Conservation (phyloP, 768 basidiomycete species). For the Heimioporus sp. region DNA sequence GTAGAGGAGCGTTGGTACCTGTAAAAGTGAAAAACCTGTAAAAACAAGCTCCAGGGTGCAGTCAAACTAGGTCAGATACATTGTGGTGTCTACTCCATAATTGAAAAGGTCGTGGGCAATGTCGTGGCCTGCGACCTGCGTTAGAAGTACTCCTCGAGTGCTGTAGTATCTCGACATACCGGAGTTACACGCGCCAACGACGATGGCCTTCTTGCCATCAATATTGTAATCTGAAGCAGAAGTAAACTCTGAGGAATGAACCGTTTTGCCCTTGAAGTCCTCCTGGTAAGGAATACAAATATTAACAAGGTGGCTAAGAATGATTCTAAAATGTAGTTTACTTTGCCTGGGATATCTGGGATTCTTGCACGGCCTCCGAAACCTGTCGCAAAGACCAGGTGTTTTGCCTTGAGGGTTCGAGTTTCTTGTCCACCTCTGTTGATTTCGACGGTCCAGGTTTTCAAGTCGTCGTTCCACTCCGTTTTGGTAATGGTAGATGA, state of each 20-base stretch:
- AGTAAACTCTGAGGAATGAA: constrained; percentile 56
- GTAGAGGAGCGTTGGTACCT: constrained; percentile 29
- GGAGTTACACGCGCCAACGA: constrained; percentile 68
- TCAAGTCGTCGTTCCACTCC: constrained; percentile 35
- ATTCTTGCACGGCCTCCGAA: constrained; percentile 43
- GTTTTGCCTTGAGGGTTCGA: constrained; percentile 41
- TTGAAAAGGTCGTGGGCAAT: constrained; percentile 36
- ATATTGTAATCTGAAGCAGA: constrained; percentile 40
- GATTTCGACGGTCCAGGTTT: constrained; percentile 47
- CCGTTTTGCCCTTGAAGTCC: constrained; percentile 49
- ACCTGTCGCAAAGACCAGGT: constrained; percentile 59
- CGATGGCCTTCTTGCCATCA: constrained; percentile 59
- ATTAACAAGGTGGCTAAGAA: background rate
- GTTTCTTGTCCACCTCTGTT: constrained; percentile 29
- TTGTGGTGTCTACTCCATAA: constrained; percentile 29
- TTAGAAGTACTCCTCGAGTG: constrained; percentile 1
- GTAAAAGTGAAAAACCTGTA: background rate
- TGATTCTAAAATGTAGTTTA: constrained; percentile 8
- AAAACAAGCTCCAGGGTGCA: background rate
- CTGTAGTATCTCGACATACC: constrained; percentile 29
- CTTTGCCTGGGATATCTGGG: constrained; percentile 46
- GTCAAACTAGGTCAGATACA: constrained; percentile 6
- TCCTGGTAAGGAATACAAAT: constrained; percentile 27
- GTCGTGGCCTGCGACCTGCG: constrained; percentile 29
- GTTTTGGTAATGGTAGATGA: constrained; percentile 42